These are phyloP conservation scores for Endoconidiophora polonica DNA, from an alignment of 2,329 filamentous ascomycete genomes.

Conservation along the genomic window DNA sequence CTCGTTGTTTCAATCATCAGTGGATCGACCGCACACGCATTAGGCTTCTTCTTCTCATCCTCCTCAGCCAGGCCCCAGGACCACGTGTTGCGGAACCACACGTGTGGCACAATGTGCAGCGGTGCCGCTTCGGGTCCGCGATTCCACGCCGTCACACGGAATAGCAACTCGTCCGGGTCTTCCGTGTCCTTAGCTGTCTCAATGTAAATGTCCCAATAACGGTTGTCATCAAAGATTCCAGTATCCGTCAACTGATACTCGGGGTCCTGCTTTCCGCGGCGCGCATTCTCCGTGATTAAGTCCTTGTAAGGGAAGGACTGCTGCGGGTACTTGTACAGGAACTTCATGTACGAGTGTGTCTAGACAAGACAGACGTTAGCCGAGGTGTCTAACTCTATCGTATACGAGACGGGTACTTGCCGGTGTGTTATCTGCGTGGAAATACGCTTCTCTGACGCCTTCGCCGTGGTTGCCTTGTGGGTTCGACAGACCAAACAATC, in stretches of 20 bases:
- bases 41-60: constrained; percentile 70
- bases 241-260: constrained; percentile 92
- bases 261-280: constrained; percentile 54
- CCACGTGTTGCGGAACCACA: constrained; percentile 98
- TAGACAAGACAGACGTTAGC: background rate
- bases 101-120: constrained; percentile 81
- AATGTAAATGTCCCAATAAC: constrained; percentile 95
- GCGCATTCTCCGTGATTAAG: constrained; percentile 67
- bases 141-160: constrained; percentile 93
- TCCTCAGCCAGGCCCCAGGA: constrained; percentile 69
- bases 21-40: constrained; percentile 48
- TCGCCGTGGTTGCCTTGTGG: constrained; percentile 96
- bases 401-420: background rate
- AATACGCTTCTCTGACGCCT: constrained; percentile 91
- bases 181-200: constrained; percentile 91
- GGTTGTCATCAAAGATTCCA: constrained; percentile 69
- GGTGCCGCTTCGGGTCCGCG: constrained; percentile 79
- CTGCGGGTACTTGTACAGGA: constrained; percentile 94
- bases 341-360: constrained; percentile 92
- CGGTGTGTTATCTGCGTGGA: constrained; percentile 93
- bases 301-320: constrained; percentile 82
- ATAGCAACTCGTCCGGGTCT: constrained; percentile 78
- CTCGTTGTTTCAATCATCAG: constrained; percentile 21
- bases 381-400: background rate
- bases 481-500: constrained; percentile 87